phyloP scores from a whole-genome alignment of 2,329 filamentous ascomycete genomes.

The Penicillium italicum region DNA sequence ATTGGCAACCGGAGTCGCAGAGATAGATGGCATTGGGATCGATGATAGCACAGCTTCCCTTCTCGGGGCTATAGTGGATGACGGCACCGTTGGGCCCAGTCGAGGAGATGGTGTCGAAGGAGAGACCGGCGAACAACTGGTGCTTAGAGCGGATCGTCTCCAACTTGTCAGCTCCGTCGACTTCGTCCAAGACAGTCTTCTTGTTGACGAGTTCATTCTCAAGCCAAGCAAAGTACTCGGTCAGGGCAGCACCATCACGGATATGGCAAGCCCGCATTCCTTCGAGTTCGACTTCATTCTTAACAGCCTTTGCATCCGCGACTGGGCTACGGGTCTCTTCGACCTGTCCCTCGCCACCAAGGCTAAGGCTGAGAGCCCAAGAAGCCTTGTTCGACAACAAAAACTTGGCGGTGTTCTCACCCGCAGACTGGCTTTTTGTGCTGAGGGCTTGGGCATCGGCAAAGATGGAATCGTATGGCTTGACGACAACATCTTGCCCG shows the following conservation, averaged over 20 bases:
- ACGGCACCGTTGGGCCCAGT: constrained; percentile 89
- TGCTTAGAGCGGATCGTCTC: constrained; percentile 60
- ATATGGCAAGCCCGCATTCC: constrained; percentile 95
- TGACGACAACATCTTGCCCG: constrained; percentile 64
- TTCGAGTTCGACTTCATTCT: constrained; percentile 82
- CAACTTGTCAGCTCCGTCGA: constrained; percentile 86
- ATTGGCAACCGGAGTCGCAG: constrained; percentile 97
- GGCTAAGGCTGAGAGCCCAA: constrained; percentile 82
- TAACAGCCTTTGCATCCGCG: constrained; percentile 86
- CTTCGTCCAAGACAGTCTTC: constrained; percentile 74
- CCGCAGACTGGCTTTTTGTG: constrained; percentile 37
- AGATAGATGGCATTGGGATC: constrained; percentile 85
- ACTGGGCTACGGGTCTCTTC: constrained; percentile 86
- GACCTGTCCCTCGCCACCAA: constrained; percentile 80
- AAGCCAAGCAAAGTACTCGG: constrained; percentile 93
- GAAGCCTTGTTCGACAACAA: constrained; percentile 84
- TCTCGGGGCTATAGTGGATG: constrained; percentile 92
- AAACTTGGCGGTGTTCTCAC: constrained; percentile 59
- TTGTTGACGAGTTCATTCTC: constrained; percentile 79
- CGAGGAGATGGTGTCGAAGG: constrained; percentile 93
- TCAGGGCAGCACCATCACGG: constrained; percentile 85
- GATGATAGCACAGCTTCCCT: constrained; percentile 74
- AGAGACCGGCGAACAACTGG: constrained; percentile 79
- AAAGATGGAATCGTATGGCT: constrained; percentile 80
- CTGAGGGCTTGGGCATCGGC: constrained; percentile 67